Conservation (phyloP, 257 asterid species). For the Ilex asprella region DNA sequence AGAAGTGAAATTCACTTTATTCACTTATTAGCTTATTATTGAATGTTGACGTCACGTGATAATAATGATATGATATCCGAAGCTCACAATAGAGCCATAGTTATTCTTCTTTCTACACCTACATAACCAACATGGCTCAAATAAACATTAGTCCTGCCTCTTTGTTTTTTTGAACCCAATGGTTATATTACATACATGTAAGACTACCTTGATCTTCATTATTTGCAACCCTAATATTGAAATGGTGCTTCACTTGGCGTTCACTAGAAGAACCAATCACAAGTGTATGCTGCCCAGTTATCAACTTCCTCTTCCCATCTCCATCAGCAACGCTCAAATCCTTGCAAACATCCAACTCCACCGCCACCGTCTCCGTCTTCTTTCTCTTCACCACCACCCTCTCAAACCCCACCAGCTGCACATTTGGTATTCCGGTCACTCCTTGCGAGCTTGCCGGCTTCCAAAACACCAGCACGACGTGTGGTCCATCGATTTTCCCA, state of each 20-base stretch:
- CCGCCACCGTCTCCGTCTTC: conserved; percentile 6
- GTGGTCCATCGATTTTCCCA: conserved; percentile 20
- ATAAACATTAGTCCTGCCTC: too few species aligned
- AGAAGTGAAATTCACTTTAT: too few species aligned
- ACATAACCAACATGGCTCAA: too few species aligned
- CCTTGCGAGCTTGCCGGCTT: conserved; percentile 10
- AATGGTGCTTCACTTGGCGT: conserved; percentile 13
- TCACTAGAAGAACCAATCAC: conserved; percentile 20
- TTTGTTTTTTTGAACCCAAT: too few species aligned
- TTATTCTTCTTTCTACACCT: too few species aligned
- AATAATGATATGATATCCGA: too few species aligned
- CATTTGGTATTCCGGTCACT: conserved; percentile 12
- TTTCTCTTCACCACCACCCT: conserved; percentile 15
- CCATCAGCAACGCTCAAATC: conserved; percentile 22
- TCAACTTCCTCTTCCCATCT: conserved; percentile 21
- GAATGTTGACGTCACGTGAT: too few species aligned
- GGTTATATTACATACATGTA: background rate
- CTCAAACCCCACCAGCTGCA: conserved; percentile 24
- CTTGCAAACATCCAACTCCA: conserved; percentile 21
- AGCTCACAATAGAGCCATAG: too few species aligned
- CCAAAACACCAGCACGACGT: conserved; percentile 28
- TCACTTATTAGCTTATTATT: too few species aligned
- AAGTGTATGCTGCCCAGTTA: conserved; percentile 13
- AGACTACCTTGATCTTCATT: background rate
- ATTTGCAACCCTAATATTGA: conserved; percentile 9